Conservation (phyloP, 164 flowering plant genomes). For the Nymphaea colorata region DNA sequence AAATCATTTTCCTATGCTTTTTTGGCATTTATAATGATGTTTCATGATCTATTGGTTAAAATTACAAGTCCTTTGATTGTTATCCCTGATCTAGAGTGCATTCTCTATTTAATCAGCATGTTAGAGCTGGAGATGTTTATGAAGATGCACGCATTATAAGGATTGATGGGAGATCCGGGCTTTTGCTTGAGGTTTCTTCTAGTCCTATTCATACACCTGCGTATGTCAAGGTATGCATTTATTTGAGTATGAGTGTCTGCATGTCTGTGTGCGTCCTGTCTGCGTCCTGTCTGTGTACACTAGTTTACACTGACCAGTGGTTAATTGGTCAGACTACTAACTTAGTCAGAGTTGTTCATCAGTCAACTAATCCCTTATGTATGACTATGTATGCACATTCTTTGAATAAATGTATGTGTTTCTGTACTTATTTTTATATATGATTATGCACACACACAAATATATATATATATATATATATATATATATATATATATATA, state of each 20-base stretch:
- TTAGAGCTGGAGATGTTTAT: constrained; percentile 66
- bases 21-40: too few species aligned
- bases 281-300: neutral
- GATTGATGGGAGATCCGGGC: constrained; percentile 76
- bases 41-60: neutral
- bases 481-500: too few species aligned
- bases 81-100: neutral
- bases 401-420: too few species aligned
- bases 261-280: neutral
- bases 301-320: neutral
- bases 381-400: too few species aligned
- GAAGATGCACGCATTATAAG: constrained; percentile 72
- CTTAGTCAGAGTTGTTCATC: neutral
- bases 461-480: too few species aligned
- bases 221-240: constrained; percentile 59
- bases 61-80: neutral
- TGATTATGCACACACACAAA: too few species aligned
- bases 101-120: constrained; percentile 30
- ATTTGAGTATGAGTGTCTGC: neutral
- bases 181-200: constrained; percentile 81
- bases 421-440: too few species aligned
- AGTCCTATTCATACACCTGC: constrained; percentile 56
- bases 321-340: neutral
- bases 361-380: too few species aligned
- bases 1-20: too few species aligned